Percentiles rank a stretch among this genome's conserved stretches.
Conservation (phyloP, 495 filamentous ascomycete species). For the Penicillium alfredii region DNA sequence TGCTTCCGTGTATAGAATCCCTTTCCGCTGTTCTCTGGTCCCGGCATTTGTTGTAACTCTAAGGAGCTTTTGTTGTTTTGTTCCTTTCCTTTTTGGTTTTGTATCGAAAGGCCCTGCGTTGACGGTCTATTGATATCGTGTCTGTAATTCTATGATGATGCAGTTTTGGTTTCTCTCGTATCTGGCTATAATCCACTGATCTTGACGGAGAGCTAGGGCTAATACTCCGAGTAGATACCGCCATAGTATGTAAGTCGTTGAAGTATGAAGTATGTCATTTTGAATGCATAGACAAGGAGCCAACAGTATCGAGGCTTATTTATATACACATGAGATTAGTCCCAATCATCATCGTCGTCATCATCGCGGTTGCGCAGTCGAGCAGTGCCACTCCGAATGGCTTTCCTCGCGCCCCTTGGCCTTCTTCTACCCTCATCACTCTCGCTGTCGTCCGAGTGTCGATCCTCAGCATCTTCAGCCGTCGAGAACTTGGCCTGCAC, state of each 20-base stretch:
- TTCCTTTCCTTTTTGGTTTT: conserved; percentile 10
- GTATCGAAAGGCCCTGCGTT: conserved; percentile 15
- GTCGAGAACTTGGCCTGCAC: conserved; percentile 45
- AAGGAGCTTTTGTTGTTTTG: conserved; percentile 16
- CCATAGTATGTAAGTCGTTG: too few species aligned
- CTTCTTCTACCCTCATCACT: conserved; percentile 19
- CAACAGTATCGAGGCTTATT: too few species aligned
- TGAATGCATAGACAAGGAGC: too few species aligned
- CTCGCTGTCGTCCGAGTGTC: conserved; percentile 28
- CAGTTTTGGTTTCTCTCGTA: conserved; percentile 14
- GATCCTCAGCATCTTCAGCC: conserved; percentile 34
- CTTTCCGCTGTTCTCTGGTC: conserved; percentile 9
- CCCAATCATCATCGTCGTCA: conserved; percentile 61
- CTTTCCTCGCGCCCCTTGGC: conserved; percentile 38
- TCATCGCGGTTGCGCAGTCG: conserved; percentile 25
- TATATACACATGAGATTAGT: too few species aligned
- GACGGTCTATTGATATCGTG: conserved; percentile 20
- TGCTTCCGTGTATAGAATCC: conserved; percentile 27
- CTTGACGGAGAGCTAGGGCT: too few species aligned
- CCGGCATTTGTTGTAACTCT: conserved; percentile 32
- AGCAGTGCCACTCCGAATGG: conserved; percentile 42
- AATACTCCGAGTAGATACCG: too few species aligned
- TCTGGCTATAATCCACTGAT: conserved; percentile 9
- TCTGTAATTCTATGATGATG: conserved; percentile 40
- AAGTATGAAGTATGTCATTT: too few species aligned